Evolutionary conservation across 129 eudicot species (phyloP).

Genomic region (Tagetes patula): DNA sequence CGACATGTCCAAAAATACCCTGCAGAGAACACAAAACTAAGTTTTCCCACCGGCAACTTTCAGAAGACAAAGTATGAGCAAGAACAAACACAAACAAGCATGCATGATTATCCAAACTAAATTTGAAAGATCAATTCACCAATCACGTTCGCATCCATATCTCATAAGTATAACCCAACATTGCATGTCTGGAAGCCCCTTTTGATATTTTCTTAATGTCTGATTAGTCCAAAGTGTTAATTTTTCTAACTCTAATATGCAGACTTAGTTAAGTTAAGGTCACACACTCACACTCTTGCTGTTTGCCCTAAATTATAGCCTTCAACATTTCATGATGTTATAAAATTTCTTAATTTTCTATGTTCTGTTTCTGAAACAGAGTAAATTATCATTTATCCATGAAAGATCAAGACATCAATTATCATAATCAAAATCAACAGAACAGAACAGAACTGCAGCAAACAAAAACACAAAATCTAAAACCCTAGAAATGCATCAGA

Average conservation of each 20-base stretch:
- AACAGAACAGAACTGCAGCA: not conserved
- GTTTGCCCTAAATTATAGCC: not conserved
- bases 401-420: not conserved
- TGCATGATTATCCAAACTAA: not conserved
- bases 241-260: not conserved
- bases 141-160: not conserved
- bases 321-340: not conserved
- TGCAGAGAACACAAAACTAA: slow-evolving; percentile 35
- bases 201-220: too few species aligned
- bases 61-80: not conserved
- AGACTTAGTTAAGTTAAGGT: not conserved
- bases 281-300: not conserved
- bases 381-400: not conserved
- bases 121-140: not conserved
- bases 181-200: too few species aligned
- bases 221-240: too few species aligned
- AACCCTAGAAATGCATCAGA: not conserved
- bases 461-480: not conserved
- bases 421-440: slow-evolving; percentile 2
- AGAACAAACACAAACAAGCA: not conserved
- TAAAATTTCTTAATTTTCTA: not conserved
- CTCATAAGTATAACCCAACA: not conserved
- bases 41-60: slow-evolving; percentile 12
- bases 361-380: not conserved
- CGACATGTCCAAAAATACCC: slow-evolving; percentile 66